Percentiles rank a stretch among this genome's conserved stretches.
Evolutionary conservation across 1,284 basidiomycete genomes (phyloP).

Genomic region (Rugosomyces carneus): DNA sequence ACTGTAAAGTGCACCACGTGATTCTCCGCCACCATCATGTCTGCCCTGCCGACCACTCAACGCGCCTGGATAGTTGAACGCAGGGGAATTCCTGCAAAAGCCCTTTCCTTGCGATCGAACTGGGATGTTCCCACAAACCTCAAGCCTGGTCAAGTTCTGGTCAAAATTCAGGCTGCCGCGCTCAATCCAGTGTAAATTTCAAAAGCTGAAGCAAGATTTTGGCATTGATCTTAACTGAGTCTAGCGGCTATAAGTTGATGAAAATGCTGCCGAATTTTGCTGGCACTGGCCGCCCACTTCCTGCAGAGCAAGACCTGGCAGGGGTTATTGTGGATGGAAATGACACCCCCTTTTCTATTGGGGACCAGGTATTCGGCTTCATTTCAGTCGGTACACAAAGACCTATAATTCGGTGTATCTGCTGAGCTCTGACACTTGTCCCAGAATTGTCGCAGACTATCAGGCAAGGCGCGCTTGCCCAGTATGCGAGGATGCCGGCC

Average conservation of each 20-base stretch:
- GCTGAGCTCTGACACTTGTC: not conserved
- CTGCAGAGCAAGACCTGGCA: conserved; percentile 56
- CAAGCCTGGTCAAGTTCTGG: conserved; percentile 43
- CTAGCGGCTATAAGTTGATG: conserved; percentile 54
- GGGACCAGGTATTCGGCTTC: conserved; percentile 57
- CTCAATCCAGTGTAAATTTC: conserved; percentile 58
- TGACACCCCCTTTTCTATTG: conserved; percentile 42
- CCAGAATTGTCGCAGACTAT: conserved; percentile 22
- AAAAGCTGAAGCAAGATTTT: conserved; percentile 3
- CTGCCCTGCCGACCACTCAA: conserved; percentile 28
- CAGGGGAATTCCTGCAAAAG: conserved; percentile 37
- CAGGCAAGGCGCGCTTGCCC: conserved; percentile 44
- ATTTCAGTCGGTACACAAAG: conserved; percentile 32
- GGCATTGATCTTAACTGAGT: not conserved
- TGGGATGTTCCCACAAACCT: conserved; percentile 41
- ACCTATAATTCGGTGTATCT: not conserved
- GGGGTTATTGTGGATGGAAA: conserved; percentile 54
- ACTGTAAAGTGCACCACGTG: not conserved
- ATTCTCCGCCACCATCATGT: conserved; percentile 12
- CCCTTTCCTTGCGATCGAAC: conserved; percentile 39
- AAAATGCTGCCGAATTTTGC: conserved; percentile 43
- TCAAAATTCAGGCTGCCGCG: conserved; percentile 58
- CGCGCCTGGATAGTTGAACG: conserved; percentile 35
- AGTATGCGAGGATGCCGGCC: conserved; percentile 44
- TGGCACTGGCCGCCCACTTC: conserved; percentile 38